phyloP scores from a whole-genome alignment of 352 stramenopile species.

The Blastocystis sp. region DNA sequence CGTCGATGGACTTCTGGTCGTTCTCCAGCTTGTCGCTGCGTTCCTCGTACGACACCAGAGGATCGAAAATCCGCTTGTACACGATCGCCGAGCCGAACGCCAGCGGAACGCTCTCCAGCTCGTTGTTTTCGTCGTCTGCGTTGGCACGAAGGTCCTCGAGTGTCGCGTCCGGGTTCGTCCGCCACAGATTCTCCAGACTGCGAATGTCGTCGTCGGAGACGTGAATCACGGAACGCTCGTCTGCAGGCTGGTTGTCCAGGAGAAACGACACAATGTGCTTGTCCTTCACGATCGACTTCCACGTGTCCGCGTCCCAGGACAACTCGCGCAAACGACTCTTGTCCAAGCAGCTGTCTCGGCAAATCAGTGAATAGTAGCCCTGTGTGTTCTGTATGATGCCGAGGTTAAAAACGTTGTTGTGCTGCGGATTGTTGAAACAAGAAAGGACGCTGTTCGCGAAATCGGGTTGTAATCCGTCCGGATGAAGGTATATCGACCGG shows the following conservation, averaged over 20 bases:
- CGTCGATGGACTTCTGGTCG: slow-evolving; percentile 63
- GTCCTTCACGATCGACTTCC: slow-evolving; percentile 93
- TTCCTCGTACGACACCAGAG: slow-evolving; percentile 95
- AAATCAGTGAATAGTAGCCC: slow-evolving; percentile 83
- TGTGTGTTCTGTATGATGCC: slow-evolving; percentile 90
- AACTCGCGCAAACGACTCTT: slow-evolving; percentile 92
- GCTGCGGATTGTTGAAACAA: slow-evolving; percentile 94
- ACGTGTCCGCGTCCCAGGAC: slow-evolving; percentile 95
- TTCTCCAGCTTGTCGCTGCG: slow-evolving; percentile 53
- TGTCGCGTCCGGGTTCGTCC: slow-evolving; percentile 82
- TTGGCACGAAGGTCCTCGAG: slow-evolving; percentile 85
- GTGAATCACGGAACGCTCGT: slow-evolving; percentile 75
- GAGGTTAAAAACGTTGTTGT: slow-evolving; percentile 91
- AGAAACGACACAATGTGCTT: slow-evolving; percentile 88
- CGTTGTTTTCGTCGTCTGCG: slow-evolving; percentile 67
- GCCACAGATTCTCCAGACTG: slow-evolving; percentile 83
- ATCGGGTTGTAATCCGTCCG: slow-evolving; percentile 71
- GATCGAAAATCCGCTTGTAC: slow-evolving; percentile 97
- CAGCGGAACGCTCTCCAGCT: slow-evolving; percentile 77
- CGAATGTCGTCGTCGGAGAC: slow-evolving; percentile 80
- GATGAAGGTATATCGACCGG: slow-evolving; percentile 74
- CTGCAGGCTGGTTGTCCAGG: slow-evolving; percentile 76
- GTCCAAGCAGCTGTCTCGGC: slow-evolving; percentile 91
- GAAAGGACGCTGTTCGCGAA: slow-evolving; percentile 90
- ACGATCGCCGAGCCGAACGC: slow-evolving; percentile 87